Conservation (phyloP, 148 eudicot genomes). For the Tetragonia tetragonoides region DNA sequence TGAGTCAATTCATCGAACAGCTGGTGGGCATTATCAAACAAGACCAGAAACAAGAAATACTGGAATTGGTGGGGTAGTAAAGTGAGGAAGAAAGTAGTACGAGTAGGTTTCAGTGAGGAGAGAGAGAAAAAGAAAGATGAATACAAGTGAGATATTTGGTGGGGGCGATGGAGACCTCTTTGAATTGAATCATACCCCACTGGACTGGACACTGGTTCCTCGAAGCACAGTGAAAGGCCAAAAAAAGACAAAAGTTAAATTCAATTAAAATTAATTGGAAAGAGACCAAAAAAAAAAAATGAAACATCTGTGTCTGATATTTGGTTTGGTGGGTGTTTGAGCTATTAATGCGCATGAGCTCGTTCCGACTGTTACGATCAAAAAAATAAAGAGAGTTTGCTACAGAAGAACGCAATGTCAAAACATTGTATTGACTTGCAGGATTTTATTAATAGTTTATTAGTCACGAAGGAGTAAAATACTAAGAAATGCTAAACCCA, state of each 20-base stretch:
- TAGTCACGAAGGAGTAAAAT: too few species aligned
- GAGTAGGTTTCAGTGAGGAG: slow-evolving; percentile 17
- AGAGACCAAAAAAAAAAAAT: background rate
- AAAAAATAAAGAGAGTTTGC: background rate
- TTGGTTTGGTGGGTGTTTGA: slow-evolving; percentile 18
- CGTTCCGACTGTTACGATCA: slow-evolving; percentile 27
- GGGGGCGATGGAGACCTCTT: slow-evolving; percentile 23
- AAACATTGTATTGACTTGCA: background rate
- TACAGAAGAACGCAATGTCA: slow-evolving; percentile 13
- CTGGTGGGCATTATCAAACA: slow-evolving; percentile 32
- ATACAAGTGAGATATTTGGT: background rate
- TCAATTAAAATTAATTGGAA: background rate
- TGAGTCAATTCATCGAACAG: slow-evolving; percentile 32
- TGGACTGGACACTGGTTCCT: background rate
- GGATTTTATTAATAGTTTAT: background rate
- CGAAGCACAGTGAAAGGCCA: slow-evolving; percentile 10
- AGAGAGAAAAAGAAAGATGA: background rate
- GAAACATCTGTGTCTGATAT: background rate
- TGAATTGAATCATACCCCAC: background rate
- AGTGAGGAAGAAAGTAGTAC: background rate
- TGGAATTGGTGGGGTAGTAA: slow-evolving; percentile 20
- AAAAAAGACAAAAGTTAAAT: background rate
- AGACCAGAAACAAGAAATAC: background rate
- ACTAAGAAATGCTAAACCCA: too few species aligned
- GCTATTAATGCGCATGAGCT: slow-evolving; percentile 33